Evolutionary conservation across 2,329 filamentous ascomycete species (phyloP).

Genomic region (Talaromyces sp.): DNA sequence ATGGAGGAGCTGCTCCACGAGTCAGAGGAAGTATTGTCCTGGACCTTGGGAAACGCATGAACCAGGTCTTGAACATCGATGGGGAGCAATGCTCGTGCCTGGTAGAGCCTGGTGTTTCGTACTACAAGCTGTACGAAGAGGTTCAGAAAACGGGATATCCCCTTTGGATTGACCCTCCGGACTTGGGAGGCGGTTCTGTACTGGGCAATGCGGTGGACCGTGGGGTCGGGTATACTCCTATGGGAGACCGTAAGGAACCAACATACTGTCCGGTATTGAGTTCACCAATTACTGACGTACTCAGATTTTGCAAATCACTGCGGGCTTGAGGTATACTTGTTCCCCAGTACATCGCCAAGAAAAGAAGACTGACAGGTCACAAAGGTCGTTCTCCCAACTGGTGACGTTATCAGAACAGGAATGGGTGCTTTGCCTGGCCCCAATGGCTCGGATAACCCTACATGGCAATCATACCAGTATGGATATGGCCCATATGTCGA

Average conservation of each 20-base stretch:
- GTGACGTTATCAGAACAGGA: conserved; percentile 32
- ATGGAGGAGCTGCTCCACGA: conserved; percentile 43
- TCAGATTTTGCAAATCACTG: conserved; percentile 31
- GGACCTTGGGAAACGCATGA: conserved; percentile 34
- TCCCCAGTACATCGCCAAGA: conserved; percentile 33
- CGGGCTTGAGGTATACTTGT: neutral
- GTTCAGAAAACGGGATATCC: conserved; percentile 32
- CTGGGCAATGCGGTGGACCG: conserved; percentile 47
- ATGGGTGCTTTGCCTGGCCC: conserved; percentile 27
- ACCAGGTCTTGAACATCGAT: conserved; percentile 27
- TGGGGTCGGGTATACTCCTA: conserved; percentile 38
- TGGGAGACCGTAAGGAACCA: neutral
- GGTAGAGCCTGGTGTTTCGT: conserved; percentile 41
- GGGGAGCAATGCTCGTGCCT: conserved; percentile 25
- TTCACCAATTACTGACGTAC: neutral
- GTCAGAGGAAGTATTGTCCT: conserved; percentile 40
- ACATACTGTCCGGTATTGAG: neutral
- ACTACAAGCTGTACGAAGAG: conserved; percentile 39
- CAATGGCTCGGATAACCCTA: conserved; percentile 29
- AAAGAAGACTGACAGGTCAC: conserved; percentile 12
- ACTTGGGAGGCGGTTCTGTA: conserved; percentile 46
- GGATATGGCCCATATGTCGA: conserved; percentile 33
- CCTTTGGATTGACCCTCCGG: conserved; percentile 45
- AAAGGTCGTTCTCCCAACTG: conserved; percentile 34
- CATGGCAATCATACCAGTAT: conserved; percentile 18